Evolutionary conservation across 202 grass and related monocot genomes (phyloP).

Genomic region (Schoenoplectus triqueter): DNA sequence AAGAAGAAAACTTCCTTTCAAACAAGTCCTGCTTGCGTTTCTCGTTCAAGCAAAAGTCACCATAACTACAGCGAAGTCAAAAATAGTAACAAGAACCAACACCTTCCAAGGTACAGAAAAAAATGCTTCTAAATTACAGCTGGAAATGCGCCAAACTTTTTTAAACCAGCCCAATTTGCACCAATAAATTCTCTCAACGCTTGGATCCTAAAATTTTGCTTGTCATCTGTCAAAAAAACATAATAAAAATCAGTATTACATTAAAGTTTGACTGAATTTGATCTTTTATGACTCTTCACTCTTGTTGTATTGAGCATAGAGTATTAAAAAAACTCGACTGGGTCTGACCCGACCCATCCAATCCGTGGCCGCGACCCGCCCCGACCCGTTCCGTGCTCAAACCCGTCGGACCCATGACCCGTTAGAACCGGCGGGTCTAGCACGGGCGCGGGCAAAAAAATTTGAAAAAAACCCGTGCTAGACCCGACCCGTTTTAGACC

Average conservation of each 20-base stretch:
- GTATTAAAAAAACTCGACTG: no score
- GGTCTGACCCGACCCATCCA: no score
- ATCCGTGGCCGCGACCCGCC: no score
- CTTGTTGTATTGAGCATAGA: background rate
- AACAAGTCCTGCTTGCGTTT: constrained; percentile 18
- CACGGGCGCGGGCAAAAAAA: no score
- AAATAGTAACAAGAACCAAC: constrained; percentile 19
- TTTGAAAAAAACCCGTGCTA: no score
- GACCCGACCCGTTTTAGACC: no score
- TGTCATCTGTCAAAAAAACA: constrained; percentile 26
- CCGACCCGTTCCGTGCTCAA: no score
- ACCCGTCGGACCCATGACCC: no score
- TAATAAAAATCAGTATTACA: constrained; percentile 6
- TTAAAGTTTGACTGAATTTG: background rate
- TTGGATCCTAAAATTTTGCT: constrained; percentile 27
- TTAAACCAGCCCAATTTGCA: constrained; percentile 9
- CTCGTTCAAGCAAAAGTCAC: constrained; percentile 11
- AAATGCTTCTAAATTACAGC: background rate
- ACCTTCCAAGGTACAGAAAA: background rate
- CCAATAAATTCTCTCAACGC: constrained; percentile 18
- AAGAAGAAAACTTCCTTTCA: constrained; percentile 28
- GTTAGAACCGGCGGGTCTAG: no score
- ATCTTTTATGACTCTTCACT: background rate
- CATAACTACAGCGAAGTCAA: constrained; percentile 22
- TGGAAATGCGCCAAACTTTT: background rate